phyloP scores from a whole-genome alignment of 345 rosid species.

The Cardiospermum halicacabum region DNA sequence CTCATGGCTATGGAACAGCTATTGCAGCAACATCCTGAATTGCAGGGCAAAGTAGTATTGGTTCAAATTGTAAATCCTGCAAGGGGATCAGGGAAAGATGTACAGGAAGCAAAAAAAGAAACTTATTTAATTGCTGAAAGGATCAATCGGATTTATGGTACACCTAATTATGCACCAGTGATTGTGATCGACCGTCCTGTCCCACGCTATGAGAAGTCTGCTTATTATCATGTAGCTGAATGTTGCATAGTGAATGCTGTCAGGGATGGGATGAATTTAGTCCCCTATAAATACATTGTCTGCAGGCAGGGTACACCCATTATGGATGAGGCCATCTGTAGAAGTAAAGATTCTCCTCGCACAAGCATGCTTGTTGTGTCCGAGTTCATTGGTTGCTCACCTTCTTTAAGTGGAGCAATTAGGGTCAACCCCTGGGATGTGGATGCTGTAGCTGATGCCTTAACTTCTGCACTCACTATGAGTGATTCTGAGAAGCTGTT shows the following conservation, averaged over 20 bases:
- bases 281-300: conserved; percentile 68
- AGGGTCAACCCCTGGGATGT: conserved; percentile 85
- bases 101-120: conserved; percentile 68
- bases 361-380: conserved; percentile 83
- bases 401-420: conserved; percentile 78
- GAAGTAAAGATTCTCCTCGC: conserved; percentile 34
- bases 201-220: conserved; percentile 73
- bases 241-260: conserved; percentile 81
- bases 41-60: conserved; percentile 64
- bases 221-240: conserved; percentile 74
- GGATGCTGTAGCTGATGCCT: conserved; percentile 72
- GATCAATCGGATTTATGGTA: conserved; percentile 60
- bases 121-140: conserved; percentile 52
- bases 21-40: conserved; percentile 44
- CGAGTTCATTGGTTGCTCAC: conserved; percentile 81
- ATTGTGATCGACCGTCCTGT: conserved; percentile 64
- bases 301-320: conserved; percentile 68
- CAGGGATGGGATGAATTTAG: conserved; percentile 85
- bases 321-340: conserved; percentile 55
- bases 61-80: conserved; percentile 84
- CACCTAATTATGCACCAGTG: conserved; percentile 54
- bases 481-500: conserved; percentile 56
- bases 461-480: conserved; percentile 49
- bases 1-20: conserved; percentile 66
- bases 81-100: conserved; percentile 65